Conservation (phyloP, 768 basidiomycete genomes). For the Botryobasidium botryosum region DNA sequence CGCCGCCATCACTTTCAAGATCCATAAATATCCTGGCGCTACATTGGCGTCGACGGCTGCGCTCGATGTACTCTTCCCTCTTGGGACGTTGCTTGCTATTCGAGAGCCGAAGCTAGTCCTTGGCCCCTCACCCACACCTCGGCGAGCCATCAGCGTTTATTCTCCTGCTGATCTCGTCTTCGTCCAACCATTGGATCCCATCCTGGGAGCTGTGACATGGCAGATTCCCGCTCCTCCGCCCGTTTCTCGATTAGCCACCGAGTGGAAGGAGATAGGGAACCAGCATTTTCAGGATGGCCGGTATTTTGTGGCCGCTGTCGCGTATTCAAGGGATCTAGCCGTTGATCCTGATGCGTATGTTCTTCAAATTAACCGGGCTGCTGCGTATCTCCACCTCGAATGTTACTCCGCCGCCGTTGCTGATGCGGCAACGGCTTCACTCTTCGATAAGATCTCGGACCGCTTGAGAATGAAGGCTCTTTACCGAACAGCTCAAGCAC, state of each 20-base stretch:
- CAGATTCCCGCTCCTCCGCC: not conserved
- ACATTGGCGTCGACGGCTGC: too few relatives aligned
- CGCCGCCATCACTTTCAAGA: too few relatives aligned
- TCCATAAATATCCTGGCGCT: slow-evolving; percentile 19
- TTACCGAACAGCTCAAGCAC: slow-evolving; percentile 1
- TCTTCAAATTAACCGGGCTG: slow-evolving; percentile 2
- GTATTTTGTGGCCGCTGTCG: slow-evolving; percentile 16
- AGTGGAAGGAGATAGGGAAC: slow-evolving; percentile 17
- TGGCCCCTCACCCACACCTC: not conserved
- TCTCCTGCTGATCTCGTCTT: slow-evolving; percentile 19
- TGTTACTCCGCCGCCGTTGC: not conserved
- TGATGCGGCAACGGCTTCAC: not conserved
- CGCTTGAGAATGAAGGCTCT: not conserved
- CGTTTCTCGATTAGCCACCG: slow-evolving; percentile 3
- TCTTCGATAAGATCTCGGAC: too few relatives aligned
- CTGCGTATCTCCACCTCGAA: not conserved
- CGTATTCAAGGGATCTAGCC: not conserved
- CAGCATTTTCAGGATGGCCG: slow-evolving; percentile 12
- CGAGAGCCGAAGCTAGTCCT: slow-evolving; percentile 19
- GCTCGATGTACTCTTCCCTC: slow-evolving; percentile 18
- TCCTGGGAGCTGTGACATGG: slow-evolving; percentile 9
- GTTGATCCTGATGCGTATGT: too few relatives aligned
- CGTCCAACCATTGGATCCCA: slow-evolving; percentile 8
- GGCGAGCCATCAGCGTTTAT: slow-evolving; percentile 20
- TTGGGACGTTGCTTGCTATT: slow-evolving; percentile 18